phyloP scores from a whole-genome alignment of 352 stramenopile species.

The Aphanomyces cochlioides region DNA sequence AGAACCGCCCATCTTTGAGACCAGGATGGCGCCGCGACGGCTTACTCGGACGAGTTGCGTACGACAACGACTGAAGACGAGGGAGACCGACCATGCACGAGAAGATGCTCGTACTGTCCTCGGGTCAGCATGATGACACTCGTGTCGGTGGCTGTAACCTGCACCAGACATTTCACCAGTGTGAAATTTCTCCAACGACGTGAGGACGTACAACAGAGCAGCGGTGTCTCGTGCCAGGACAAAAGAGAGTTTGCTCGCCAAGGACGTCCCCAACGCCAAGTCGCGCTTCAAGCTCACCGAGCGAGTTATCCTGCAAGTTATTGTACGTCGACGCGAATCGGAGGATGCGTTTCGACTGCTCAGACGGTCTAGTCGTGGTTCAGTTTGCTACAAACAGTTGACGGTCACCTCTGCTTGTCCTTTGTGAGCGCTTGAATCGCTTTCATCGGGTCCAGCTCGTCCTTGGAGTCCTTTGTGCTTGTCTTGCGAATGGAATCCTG shows the following conservation, averaged over 20 bases:
- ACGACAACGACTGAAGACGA: constrained; percentile 2
- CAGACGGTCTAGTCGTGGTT: background rate
- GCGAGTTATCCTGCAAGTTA: background rate
- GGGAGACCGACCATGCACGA: background rate
- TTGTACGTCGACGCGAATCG: background rate
- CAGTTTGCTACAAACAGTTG: background rate
- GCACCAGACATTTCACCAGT: too few species aligned
- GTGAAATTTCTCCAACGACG: background rate
- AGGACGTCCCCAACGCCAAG: constrained; percentile 19
- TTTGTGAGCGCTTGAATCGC: constrained; percentile 11
- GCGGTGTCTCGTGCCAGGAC: background rate
- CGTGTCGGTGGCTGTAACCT: background rate
- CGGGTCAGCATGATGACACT: background rate
- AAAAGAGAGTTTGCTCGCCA: constrained; percentile 2
- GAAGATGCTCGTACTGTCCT: background rate
- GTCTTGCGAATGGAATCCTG: background rate
- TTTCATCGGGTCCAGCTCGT: constrained; percentile 23
- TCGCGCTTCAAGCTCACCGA: background rate
- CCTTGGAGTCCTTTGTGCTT: constrained; percentile 2
- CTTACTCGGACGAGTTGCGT: constrained; percentile 14
- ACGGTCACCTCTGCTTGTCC: constrained; percentile 1
- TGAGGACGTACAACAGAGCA: background rate
- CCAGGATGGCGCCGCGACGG: background rate
- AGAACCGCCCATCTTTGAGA: background rate
- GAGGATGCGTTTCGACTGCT: too few species aligned